Evolutionary conservation across 2,329 filamentous ascomycete genomes (phyloP).

Genomic region (Paracoccidioides brasiliensis): DNA sequence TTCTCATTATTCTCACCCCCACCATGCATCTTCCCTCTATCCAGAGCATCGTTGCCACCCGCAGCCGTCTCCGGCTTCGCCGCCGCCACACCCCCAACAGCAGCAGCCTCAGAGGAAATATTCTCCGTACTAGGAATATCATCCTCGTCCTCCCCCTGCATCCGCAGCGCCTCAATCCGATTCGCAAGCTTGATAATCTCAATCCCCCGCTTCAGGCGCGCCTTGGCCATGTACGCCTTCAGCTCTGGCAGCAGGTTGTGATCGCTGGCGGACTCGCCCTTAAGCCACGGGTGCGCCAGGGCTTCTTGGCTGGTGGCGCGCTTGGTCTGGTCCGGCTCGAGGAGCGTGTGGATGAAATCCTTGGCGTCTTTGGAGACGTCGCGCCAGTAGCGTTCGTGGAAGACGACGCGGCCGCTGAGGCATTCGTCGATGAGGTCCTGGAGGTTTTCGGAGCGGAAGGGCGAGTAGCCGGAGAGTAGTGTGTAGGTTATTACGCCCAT

Average conservation of each 20-base stretch:
- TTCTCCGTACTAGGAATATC: slow-evolving; percentile 47
- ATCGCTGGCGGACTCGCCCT: slow-evolving; percentile 78
- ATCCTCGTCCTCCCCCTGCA: slow-evolving; percentile 78
- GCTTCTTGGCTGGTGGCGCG: slow-evolving; percentile 71
- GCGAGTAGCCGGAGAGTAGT: slow-evolving; percentile 92
- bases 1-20: too few relatives aligned
- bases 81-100: slow-evolving; percentile 5
- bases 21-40: too few relatives aligned
- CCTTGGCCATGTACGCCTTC: slow-evolving; percentile 82
- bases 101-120: slow-evolving; percentile 24
- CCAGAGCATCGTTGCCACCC: slow-evolving; percentile 8
- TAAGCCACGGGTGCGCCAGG: slow-evolving; percentile 75
- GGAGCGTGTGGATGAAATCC: slow-evolving; percentile 72
- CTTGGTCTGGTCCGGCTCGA: slow-evolving; percentile 64
- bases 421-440: slow-evolving; percentile 92
- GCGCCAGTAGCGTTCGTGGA: slow-evolving; percentile 97
- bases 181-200: slow-evolving; percentile 93
- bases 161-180: slow-evolving; percentile 85
- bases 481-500: slow-evolving; percentile 98
- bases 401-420: slow-evolving; percentile 67
- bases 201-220: slow-evolving; percentile 82
- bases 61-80: slow-evolving; percentile 12
- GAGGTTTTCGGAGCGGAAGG: slow-evolving; percentile 90
- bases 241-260: slow-evolving; percentile 97
- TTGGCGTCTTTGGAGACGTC: slow-evolving; percentile 93